A percentile compares a stretch with the other conserved stretches of the same genome.
phyloP scores from a whole-genome alignment of 768 basidiomycete genomes.

The Russula sp. region DNA sequence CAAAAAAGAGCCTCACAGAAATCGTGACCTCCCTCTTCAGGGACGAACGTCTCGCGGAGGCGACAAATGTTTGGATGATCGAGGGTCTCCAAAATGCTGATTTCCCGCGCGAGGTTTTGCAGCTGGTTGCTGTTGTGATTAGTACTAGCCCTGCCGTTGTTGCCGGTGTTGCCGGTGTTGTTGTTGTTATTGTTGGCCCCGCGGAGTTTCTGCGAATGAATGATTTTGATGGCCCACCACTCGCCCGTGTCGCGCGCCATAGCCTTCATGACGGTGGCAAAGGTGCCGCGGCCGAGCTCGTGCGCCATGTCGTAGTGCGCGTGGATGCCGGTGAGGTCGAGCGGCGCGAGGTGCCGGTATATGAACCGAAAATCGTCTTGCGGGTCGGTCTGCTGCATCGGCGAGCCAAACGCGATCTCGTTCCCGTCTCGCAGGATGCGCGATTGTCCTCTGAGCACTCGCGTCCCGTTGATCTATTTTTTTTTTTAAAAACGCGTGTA shows the following conservation, averaged over 20 bases:
- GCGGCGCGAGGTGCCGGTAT: slow-evolving; percentile 56
- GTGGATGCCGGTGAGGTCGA: slow-evolving; percentile 47
- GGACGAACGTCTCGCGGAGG: slow-evolving; percentile 68
- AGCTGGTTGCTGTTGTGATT: slow-evolving; percentile 11
- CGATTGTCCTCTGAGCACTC: slow-evolving; percentile 50
- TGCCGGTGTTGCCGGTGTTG: slow-evolving; percentile 9
- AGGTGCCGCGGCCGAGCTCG: slow-evolving; percentile 85
- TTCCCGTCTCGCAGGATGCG: slow-evolving; percentile 68
- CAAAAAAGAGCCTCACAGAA: slow-evolving; percentile 34
- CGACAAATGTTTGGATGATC: slow-evolving; percentile 79
- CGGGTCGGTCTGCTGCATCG: slow-evolving; percentile 36
- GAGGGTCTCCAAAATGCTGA: slow-evolving; percentile 68
- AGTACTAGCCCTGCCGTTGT: not conserved
- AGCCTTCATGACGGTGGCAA: slow-evolving; percentile 85
- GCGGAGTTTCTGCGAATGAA: slow-evolving; percentile 45
- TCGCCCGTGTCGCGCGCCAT: slow-evolving; percentile 61
- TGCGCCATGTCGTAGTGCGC: slow-evolving; percentile 56
- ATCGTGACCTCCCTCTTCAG: slow-evolving; percentile 45
- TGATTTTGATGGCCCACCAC: slow-evolving; percentile 86
- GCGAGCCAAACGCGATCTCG: slow-evolving; percentile 79
- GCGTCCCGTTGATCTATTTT: slow-evolving; percentile 68
- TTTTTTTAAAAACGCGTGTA: not conserved
- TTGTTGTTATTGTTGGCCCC: not conserved
- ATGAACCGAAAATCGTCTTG: slow-evolving; percentile 75
- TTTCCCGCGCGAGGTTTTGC: slow-evolving; percentile 56